Conservation (phyloP, 768 basidiomycete genomes). For the Hericium coralloides region DNA sequence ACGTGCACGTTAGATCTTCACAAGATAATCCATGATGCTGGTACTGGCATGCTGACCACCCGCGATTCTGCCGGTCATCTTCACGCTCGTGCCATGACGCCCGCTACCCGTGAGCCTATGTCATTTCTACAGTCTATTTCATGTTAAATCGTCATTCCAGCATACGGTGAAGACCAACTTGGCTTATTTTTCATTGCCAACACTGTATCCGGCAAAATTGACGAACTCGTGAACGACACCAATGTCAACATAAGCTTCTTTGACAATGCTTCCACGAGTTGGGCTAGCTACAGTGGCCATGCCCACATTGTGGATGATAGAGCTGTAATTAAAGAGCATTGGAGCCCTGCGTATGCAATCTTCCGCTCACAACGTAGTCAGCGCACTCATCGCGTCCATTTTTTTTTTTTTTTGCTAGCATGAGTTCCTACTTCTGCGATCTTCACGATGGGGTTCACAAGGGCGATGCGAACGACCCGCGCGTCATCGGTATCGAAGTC, state of each 20-base stretch:
- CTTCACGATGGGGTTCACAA: conserved; percentile 78
- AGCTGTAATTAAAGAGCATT: conserved; percentile 55
- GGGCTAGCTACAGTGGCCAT: conserved; percentile 73
- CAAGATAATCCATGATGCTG: conserved; percentile 50
- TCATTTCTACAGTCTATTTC: neutral
- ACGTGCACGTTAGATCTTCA: conserved; percentile 41
- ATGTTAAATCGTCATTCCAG: conserved; percentile 21
- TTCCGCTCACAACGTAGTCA: neutral
- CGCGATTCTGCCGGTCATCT: conserved; percentile 56
- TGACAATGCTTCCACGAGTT: conserved; percentile 59
- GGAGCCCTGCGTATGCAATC: conserved; percentile 38
- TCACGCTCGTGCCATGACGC: conserved; percentile 78
- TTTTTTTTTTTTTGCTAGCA: conserved; percentile 24
- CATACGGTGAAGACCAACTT: conserved; percentile 35
- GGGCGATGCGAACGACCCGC: conserved; percentile 72
- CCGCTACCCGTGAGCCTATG: conserved; percentile 44
- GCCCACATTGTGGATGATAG: conserved; percentile 59
- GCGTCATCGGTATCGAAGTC: conserved; percentile 72
- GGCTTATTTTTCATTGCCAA: conserved; percentile 67
- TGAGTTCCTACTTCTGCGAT: conserved; percentile 78
- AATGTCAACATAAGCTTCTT: conserved; percentile 79
- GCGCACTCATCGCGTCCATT: neutral
- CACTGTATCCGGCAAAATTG: conserved; percentile 62
- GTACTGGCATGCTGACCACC: conserved; percentile 73
- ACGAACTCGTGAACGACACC: conserved; percentile 65